A percentile compares a stretch with the other conserved stretches of the same genome.
phyloP scores from a whole-genome alignment of 495 filamentous ascomycete species.

The Lasiosphaeria ovina region DNA sequence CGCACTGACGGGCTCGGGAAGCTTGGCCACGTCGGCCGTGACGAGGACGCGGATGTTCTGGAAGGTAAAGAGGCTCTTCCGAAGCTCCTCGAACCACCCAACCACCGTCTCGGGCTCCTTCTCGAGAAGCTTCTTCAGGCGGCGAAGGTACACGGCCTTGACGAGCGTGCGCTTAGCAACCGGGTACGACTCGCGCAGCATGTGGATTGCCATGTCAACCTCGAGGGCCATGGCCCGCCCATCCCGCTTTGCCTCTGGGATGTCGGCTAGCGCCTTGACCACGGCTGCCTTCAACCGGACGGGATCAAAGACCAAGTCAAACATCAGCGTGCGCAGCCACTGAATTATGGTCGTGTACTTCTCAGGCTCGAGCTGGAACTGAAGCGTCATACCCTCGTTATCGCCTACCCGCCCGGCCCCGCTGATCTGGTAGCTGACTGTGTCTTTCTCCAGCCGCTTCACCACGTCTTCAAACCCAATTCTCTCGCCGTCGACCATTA shows the following conservation, averaged over 20 bases:
- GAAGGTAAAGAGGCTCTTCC: conserved; percentile 69
- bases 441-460: conserved; percentile 84
- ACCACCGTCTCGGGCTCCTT: conserved; percentile 70
- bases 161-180: conserved; percentile 81
- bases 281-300: conserved; percentile 76
- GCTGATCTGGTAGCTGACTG: conserved; percentile 74
- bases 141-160: conserved; percentile 83
- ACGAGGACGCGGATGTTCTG: conserved; percentile 83
- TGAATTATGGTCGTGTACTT: conserved; percentile 80
- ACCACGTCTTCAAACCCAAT: conserved; percentile 91
- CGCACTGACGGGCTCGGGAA: conserved; percentile 74
- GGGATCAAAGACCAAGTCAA: conserved; percentile 82
- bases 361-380: conserved; percentile 81
- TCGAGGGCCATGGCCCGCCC: conserved; percentile 73
- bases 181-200: conserved; percentile 65
- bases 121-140: conserved; percentile 72
- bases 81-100: conserved; percentile 70
- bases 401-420: conserved; percentile 65
- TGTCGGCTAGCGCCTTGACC: conserved; percentile 83
- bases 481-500: conserved; percentile 70
- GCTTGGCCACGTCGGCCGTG: conserved; percentile 74
- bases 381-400: conserved; percentile 74
- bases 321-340: conserved; percentile 85
- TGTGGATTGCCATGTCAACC: conserved; percentile 80
- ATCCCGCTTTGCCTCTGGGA: conserved; percentile 88